Percentiles rank a stretch among this genome's conserved stretches.
phyloP scores from a whole-genome alignment of 495 filamentous ascomycete genomes.

The Talaromyces borbonicus region DNA sequence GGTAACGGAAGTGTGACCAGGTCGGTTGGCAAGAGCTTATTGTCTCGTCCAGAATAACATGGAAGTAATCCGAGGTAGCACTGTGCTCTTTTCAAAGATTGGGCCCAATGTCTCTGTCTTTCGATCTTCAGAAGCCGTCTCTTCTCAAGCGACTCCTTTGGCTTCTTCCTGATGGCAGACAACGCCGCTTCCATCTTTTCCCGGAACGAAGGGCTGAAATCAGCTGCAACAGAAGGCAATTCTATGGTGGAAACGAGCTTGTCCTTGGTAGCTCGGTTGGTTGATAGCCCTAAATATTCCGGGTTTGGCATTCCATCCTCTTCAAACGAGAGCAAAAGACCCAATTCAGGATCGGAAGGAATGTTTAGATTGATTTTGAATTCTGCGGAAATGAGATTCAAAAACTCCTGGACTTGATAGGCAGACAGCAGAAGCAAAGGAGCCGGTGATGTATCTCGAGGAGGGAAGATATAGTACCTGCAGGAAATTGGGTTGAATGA shows the following conservation, averaged over 20 bases:
- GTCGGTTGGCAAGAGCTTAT: neutral
- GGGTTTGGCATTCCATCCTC: slow-evolving; percentile 48
- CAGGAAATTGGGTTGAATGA: neutral
- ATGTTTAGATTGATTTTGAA: slow-evolving; percentile 40
- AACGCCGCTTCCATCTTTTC: slow-evolving; percentile 34
- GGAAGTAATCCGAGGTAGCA: slow-evolving; percentile 57
- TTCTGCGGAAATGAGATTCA: slow-evolving; percentile 47
- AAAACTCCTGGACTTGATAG: slow-evolving; percentile 46
- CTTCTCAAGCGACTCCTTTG: slow-evolving; percentile 36
- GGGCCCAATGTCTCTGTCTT: slow-evolving; percentile 35
- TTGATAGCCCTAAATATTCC: slow-evolving; percentile 50
- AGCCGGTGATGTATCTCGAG: slow-evolving; percentile 26
- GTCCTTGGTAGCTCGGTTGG: slow-evolving; percentile 21
- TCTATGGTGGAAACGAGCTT: slow-evolving; percentile 16
- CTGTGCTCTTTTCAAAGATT: slow-evolving; percentile 50
- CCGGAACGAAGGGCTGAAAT: slow-evolving; percentile 28
- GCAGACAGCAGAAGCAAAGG: slow-evolving; percentile 56
- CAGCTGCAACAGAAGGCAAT: slow-evolving; percentile 3
- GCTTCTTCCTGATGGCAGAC: slow-evolving; percentile 33
- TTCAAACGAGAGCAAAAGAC: slow-evolving; percentile 49
- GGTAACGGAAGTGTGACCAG: slow-evolving; percentile 9
- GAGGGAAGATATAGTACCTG: slow-evolving; percentile 61
- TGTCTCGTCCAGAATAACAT: slow-evolving; percentile 4
- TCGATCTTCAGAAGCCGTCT: slow-evolving; percentile 39
- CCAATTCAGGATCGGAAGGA: slow-evolving; percentile 31